Conservation (phyloP, 352 stramenopile species). For the Plasmopara muralis region DNA sequence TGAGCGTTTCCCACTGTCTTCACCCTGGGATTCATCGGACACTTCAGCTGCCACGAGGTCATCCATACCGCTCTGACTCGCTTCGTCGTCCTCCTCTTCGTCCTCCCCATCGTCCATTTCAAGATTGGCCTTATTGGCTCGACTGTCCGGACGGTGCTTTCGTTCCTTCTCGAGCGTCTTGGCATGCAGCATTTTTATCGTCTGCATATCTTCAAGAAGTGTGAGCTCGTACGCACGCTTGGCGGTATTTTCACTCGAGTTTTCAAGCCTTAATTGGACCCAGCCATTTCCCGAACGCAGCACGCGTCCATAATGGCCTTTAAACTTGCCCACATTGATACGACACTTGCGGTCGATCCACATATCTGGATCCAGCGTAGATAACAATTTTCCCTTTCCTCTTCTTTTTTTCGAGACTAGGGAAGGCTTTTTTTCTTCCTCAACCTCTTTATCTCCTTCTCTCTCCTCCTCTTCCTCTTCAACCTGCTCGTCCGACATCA, state of each 20-base stretch:
- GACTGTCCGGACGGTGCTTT: slow-evolving; percentile 35
- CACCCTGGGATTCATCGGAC: slow-evolving; percentile 73
- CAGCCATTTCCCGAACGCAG: slow-evolving; percentile 83
- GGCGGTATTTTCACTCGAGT: slow-evolving; percentile 80
- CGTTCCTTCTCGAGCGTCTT: slow-evolving; percentile 58
- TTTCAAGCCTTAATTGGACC: slow-evolving; percentile 78
- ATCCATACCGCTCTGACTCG: slow-evolving; percentile 42
- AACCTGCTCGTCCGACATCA: slow-evolving; percentile 23
- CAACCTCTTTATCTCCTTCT: slow-evolving; percentile 27
- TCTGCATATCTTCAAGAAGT: slow-evolving; percentile 76
- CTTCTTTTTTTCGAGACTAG: slow-evolving; percentile 16
- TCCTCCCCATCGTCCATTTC: slow-evolving; percentile 36
- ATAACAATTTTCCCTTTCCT: slow-evolving; percentile 60
- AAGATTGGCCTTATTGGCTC: slow-evolving; percentile 16
- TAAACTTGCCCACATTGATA: slow-evolving; percentile 87
- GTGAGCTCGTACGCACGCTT: slow-evolving; percentile 85
- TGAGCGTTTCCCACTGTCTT: slow-evolving; percentile 65
- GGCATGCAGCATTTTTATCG: slow-evolving; percentile 65
- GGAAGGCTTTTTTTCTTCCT: slow-evolving; percentile 21
- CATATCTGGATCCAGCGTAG: slow-evolving; percentile 78
- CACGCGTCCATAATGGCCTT: slow-evolving; percentile 63
- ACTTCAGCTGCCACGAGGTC: slow-evolving; percentile 43
- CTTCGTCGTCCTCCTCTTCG: slow-evolving; percentile 50
- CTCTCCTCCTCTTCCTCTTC: slow-evolving; percentile 32
- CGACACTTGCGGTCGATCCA: slow-evolving; percentile 83